phyloP scores from a whole-genome alignment of 1,284 basidiomycete species.

The Heterobasidion irregulare region DNA sequence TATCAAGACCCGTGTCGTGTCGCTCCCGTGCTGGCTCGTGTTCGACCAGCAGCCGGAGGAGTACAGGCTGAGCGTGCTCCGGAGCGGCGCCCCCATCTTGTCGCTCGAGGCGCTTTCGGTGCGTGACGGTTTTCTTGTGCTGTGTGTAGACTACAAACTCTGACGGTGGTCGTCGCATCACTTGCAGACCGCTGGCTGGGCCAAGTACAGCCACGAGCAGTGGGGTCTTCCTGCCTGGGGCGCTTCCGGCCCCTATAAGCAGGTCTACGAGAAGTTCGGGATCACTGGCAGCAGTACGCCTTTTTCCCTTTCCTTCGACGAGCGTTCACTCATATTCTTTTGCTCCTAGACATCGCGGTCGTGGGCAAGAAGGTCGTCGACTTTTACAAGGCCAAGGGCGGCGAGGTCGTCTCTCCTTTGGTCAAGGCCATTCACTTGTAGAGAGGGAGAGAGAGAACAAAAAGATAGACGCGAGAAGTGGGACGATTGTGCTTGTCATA shows the following conservation, averaged over 20 bases:
- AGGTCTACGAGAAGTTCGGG: constrained; percentile 88
- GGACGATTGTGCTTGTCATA: neutral
- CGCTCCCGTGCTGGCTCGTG: constrained; percentile 83
- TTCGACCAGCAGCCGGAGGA: constrained; percentile 81
- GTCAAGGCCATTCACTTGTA: constrained; percentile 50
- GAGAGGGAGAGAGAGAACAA: neutral
- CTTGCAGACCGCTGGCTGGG: constrained; percentile 69
- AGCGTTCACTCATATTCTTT: constrained; percentile 8
- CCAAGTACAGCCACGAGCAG: constrained; percentile 85
- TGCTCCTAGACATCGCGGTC: constrained; percentile 57
- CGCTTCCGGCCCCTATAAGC: constrained; percentile 82
- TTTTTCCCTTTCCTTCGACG: constrained; percentile 2
- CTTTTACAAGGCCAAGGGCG: constrained; percentile 81
- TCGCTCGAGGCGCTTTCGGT: constrained; percentile 82
- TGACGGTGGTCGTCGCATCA: neutral
- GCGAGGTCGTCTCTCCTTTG: constrained; percentile 71
- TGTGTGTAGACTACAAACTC: constrained; percentile 1
- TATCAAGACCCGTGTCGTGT: constrained; percentile 79
- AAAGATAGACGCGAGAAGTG: neutral
- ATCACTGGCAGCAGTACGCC: constrained; percentile 71
- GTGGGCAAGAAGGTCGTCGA: constrained; percentile 81
- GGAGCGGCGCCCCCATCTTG: constrained; percentile 84
- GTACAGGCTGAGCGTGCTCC: constrained; percentile 80
- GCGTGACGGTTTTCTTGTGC: constrained; percentile 14
- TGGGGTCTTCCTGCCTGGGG: constrained; percentile 79